Conservation (phyloP, 2,329 filamentous ascomycete species). For the Pseudogymnoascus sp. region DNA sequence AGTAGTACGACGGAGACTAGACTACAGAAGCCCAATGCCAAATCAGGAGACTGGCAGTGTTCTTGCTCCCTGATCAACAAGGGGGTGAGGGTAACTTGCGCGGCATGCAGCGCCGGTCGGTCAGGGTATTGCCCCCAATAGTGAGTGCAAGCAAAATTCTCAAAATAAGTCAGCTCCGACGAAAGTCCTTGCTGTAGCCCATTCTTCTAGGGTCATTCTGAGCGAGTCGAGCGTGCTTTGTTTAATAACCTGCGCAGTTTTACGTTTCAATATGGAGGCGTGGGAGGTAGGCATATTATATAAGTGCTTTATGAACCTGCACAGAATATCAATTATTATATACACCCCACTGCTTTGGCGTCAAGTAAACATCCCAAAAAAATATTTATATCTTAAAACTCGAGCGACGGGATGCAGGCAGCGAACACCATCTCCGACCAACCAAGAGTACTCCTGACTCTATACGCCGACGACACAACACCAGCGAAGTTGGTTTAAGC, state of each 20-base stretch:
- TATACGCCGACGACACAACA: too few species aligned
- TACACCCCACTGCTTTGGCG: not conserved
- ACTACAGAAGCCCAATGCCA: not conserved
- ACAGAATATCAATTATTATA: conserved; percentile 10
- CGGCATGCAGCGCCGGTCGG: not conserved
- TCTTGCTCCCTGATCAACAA: not conserved
- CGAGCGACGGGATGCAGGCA: too few species aligned
- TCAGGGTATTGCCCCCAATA: not conserved
- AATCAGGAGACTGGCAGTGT: not conserved
- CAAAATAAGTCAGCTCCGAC: too few species aligned
- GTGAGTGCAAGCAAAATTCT: too few species aligned
- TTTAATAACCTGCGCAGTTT: not conserved
- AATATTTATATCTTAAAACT: too few species aligned
- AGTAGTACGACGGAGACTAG: not conserved
- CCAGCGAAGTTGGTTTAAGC: too few species aligned
- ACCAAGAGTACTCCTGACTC: too few species aligned
- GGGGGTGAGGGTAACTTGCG: not conserved
- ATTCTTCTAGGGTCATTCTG: not conserved
- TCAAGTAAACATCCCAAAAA: too few species aligned
- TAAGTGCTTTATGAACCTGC: not conserved
- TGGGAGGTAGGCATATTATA: not conserved
- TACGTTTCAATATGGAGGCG: not conserved
- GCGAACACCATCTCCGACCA: too few species aligned
- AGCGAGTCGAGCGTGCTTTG: not conserved
- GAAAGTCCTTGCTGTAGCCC: too few species aligned